phyloP scores from a whole-genome alignment of 768 basidiomycete species.

The Boletus insuetus region DNA sequence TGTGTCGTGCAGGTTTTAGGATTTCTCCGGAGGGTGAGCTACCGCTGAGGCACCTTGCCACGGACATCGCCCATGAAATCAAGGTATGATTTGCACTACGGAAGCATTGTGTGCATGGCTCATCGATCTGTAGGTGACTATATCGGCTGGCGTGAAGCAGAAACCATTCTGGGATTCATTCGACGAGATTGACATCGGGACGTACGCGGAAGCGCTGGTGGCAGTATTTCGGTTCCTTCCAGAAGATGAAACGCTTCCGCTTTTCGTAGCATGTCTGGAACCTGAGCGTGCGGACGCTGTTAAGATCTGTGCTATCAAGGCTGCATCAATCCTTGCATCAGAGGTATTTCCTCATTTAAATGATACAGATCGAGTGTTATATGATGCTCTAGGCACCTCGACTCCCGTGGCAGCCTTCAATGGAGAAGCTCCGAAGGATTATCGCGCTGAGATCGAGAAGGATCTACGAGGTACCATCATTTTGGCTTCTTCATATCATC shows the following conservation, averaged over 20 bases:
- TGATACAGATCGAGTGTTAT: conserved; percentile 7
- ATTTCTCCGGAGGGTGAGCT: conserved; percentile 54
- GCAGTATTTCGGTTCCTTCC: conserved; percentile 70
- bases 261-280: conserved; percentile 66
- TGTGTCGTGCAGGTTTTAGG: conserved; percentile 67
- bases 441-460: conserved; percentile 49
- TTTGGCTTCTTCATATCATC: conserved; percentile 2
- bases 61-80: conserved; percentile 77
- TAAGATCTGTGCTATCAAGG: conserved; percentile 74
- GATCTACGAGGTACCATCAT: conserved; percentile 52
- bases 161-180: conserved; percentile 69
- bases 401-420: conserved; percentile 54
- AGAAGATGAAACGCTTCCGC: conserved; percentile 52
- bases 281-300: conserved; percentile 79
- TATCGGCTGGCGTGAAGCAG: conserved; percentile 33
- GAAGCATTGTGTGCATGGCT: conserved; percentile 5
- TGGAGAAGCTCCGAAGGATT: conserved; percentile 45
- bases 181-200: conserved; percentile 73
- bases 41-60: conserved; percentile 61
- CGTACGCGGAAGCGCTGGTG: conserved; percentile 74
- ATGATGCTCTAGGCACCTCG: conserved; percentile 41
- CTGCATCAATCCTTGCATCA: conserved; percentile 61
- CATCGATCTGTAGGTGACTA: conserved; percentile 18
- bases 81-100: conserved; percentile 47
- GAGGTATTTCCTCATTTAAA: conserved; percentile 47